Evolutionary conservation across 306 rosid species (phyloP).

Genomic region (Vicia villosa): DNA sequence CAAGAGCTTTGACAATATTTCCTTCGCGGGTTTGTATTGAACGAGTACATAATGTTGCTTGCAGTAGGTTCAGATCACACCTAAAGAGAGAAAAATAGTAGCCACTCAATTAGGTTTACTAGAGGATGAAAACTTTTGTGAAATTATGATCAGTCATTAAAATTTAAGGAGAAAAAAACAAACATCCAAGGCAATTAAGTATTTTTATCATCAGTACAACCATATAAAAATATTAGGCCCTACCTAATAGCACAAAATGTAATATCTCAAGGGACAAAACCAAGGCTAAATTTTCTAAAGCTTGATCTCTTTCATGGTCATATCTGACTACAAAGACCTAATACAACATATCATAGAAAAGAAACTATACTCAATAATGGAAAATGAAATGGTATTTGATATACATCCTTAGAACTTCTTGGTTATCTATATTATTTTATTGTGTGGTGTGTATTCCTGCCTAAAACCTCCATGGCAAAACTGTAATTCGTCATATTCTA

Average conservation of each 20-base stretch:
- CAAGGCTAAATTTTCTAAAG: conserved; percentile 22
- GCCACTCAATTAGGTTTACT: conserved; percentile 4
- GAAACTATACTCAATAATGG: neutral
- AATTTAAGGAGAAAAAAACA: conserved; percentile 26
- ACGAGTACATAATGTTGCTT: conserved; percentile 80
- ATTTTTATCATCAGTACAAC: conserved; percentile 14
- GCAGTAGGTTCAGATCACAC: conserved; percentile 76
- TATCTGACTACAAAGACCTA: conserved; percentile 6
- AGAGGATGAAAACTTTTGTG: conserved; percentile 10
- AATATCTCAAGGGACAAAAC: conserved; percentile 19
- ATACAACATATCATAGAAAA: neutral
- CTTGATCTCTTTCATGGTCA: neutral
- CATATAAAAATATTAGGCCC: conserved; percentile 11
- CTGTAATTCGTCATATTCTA: neutral
- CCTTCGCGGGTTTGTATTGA: conserved; percentile 95
- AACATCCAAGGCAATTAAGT: conserved; percentile 26
- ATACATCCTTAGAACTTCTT: neutral
- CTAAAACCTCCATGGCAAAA: too few species aligned
- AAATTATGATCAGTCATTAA: conserved; percentile 27
- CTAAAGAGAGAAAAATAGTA: conserved; percentile 42
- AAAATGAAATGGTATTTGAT: neutral
- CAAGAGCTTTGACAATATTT: conserved; percentile 85
- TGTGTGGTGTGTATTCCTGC: too few species aligned
- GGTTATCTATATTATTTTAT: conserved; percentile 3
- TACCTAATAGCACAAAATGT: neutral